Conservation (phyloP, 2,329 filamentous ascomycete genomes). For the Alternaria metachromatica region DNA sequence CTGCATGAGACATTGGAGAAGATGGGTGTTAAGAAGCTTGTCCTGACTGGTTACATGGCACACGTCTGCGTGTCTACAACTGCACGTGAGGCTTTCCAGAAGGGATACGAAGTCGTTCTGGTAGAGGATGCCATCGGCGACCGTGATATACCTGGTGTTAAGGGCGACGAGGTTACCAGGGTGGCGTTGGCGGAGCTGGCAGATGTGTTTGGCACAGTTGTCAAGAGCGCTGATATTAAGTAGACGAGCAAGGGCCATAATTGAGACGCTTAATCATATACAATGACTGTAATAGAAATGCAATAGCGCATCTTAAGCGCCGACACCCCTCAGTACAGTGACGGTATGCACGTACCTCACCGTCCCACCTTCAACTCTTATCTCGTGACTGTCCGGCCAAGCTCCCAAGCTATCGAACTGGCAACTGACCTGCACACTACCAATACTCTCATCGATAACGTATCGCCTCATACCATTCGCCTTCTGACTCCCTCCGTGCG, state of each 20-base stretch:
- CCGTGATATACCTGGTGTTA: constrained; percentile 68
- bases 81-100: constrained; percentile 65
- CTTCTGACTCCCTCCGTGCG: constrained; percentile 34
- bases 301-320: not conserved
- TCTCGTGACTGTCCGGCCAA: constrained; percentile 40
- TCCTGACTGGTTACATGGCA: constrained; percentile 68
- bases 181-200: constrained; percentile 62
- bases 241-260: constrained; percentile 3
- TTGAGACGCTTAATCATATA: not conserved
- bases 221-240: constrained; percentile 59
- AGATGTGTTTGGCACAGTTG: constrained; percentile 68
- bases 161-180: constrained; percentile 61
- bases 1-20: constrained; percentile 62
- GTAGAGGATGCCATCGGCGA: constrained; percentile 70
- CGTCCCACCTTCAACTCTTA: constrained; percentile 34
- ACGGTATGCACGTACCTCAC: constrained; percentile 44
- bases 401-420: constrained; percentile 39
- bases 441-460: constrained; percentile 38
- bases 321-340: constrained; percentile 27
- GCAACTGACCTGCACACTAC: constrained; percentile 39
- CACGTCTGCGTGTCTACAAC: constrained; percentile 71
- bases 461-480: constrained; percentile 37
- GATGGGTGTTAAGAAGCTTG: constrained; percentile 64
- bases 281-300: not conserved
- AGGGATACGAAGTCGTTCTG: constrained; percentile 69